Evolutionary conservation across 2,329 filamentous ascomycete species (phyloP), one percentile per base, ranked within the genome.

Genomic region (Alternaria tenuissima): DNA sequence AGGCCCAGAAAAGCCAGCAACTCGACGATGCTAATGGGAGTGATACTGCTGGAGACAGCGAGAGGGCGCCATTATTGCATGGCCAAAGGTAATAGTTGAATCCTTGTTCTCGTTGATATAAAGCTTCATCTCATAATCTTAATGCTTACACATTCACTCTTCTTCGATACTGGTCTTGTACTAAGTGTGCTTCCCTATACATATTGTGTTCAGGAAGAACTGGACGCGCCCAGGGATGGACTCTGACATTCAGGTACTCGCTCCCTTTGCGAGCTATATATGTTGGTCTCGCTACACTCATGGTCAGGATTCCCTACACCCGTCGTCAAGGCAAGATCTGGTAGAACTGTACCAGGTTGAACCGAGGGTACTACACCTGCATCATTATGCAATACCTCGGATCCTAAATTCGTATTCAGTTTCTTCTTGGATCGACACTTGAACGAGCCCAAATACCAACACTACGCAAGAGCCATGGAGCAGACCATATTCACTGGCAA

Each of bases 1-100:
- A 73, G 57, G 71, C 47, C 8, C 57, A 36, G 44, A 43, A 52
- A 47, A 42, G 24, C 34, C 41, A 60, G 41, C 26, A 6, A 34
- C 39, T 57, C 36, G 57, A 44, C 47, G 46, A 42, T 47, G 47
- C 22, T 6, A 52, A 43, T 24, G 53, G 41, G 7, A 42, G 18
- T 18, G 57, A 34, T 16, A 16, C n/a, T 22, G 34, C 20, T 28
- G 39, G 16, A 36, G 34, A 42, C 14, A 60, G 46, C 26, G 57
- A 60, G 34, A 53, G 47, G 12, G 56, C 57, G 12, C 57, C 57
- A 22, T 53, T 60, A 26, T 54, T 60, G 22, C 20, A 57, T 20
- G 24, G 41, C 4, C 41, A 52, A 39, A 57, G 41, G 9, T 57
- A 22, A 52, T 3, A 42, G 24, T 20, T 14, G 9, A n/a, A 38